phyloP scores from a whole-genome alignment of 225 moss, liverwort and hornwort species.

The Bryum argenteum region DNA sequence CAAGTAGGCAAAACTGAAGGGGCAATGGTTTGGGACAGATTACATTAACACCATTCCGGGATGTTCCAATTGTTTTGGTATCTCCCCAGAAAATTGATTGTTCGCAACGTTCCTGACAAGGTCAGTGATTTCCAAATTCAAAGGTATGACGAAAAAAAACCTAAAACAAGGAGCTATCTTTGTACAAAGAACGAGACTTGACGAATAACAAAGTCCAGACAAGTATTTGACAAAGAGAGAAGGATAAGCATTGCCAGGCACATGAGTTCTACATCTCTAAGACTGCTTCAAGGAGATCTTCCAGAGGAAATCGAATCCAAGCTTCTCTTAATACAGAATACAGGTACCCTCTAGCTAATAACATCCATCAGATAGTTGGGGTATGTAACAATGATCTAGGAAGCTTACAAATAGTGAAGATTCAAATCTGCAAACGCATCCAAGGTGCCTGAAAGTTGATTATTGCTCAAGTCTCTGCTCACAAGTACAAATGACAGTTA shows the following conservation, averaged over 20 bases:
- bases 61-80: conserved; percentile 45
- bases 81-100: conserved; percentile 57
- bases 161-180: conserved; percentile 7
- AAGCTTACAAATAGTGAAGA: conserved; percentile 57
- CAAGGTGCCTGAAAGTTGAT: conserved; percentile 58
- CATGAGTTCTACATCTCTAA: not conserved
- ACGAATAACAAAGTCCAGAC: conserved; percentile 18
- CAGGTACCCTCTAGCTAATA: conserved; percentile 5
- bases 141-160: not conserved
- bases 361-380: not conserved
- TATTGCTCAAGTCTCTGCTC: conserved; percentile 64
- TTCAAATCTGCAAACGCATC: conserved; percentile 46
- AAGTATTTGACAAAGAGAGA: conserved; percentile 7
- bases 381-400: not conserved
- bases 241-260: not conserved
- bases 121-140: conserved; percentile 28
- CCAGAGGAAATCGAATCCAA: not conserved
- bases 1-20: conserved; percentile 18
- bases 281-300: conserved; percentile 13
- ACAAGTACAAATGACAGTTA: conserved; percentile 19
- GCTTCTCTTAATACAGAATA: conserved; percentile 4
- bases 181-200: conserved; percentile 16
- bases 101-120: conserved; percentile 63
- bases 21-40: conserved; percentile 20
- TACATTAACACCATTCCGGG: conserved; percentile 52